Evolutionary conservation across 768 basidiomycete genomes (phyloP).

Genomic region (Trametes villosa): DNA sequence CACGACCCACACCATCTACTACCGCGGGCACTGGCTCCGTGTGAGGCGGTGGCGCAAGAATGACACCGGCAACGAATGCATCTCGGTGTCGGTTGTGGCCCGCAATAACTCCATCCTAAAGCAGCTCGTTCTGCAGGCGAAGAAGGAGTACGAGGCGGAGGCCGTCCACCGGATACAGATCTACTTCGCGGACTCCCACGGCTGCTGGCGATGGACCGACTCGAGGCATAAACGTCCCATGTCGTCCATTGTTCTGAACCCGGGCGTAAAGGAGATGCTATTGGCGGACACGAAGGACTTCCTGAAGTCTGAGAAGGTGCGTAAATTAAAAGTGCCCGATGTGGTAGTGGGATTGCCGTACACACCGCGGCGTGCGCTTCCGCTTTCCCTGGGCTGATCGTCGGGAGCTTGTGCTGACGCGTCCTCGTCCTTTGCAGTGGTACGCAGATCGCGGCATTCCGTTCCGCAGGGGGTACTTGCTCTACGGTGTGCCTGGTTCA

Average conservation of each 20-base stretch:
- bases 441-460: conserved; percentile 93
- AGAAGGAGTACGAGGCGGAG: conserved; percentile 86
- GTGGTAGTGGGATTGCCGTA: not conserved
- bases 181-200: conserved; percentile 87
- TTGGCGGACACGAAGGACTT: conserved; percentile 83
- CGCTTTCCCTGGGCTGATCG: conserved; percentile 3
- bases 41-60: conserved; percentile 71
- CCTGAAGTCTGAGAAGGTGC: conserved; percentile 78
- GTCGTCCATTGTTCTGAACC: conserved; percentile 84
- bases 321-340: conserved; percentile 14
- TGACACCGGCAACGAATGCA: conserved; percentile 71
- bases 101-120: conserved; percentile 84
- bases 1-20: conserved; percentile 88
- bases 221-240: conserved; percentile 89
- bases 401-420: conserved; percentile 19
- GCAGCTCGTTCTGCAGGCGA: conserved; percentile 88
- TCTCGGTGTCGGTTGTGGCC: conserved; percentile 85
- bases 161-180: conserved; percentile 87
- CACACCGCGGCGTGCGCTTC: conserved; percentile 5
- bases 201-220: conserved; percentile 88
- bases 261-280: conserved; percentile 90
- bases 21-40: conserved; percentile 82
- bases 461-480: conserved; percentile 85
- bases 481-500: conserved; percentile 84
- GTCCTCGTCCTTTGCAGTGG: conserved; percentile 54